These are phyloP conservation scores for Trebouxiophyceae sp. DNA, from an alignment of 163 green algal genomes.

Conservation along the genomic window DNA sequence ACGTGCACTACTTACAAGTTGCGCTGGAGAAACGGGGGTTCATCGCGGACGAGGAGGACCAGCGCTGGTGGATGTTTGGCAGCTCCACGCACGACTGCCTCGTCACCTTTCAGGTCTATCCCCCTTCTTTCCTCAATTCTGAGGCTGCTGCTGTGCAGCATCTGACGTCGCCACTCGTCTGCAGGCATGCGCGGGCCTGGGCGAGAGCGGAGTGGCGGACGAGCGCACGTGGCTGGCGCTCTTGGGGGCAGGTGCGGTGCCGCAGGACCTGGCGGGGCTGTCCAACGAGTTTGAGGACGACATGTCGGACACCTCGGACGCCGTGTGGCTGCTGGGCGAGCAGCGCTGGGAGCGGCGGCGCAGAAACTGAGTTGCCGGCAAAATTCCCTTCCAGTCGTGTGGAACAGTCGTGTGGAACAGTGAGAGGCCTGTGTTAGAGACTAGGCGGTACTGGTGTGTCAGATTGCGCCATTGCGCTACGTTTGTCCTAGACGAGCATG, in stretches of 20 bases:
- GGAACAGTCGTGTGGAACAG: no score
- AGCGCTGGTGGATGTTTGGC: slow-evolving; percentile 80
- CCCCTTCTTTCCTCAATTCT: no score
- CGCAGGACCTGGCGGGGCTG: slow-evolving; percentile 34
- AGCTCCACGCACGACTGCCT: slow-evolving; percentile 47
- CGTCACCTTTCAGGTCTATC: slow-evolving; percentile 55
- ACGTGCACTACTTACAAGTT: slow-evolving; percentile 74
- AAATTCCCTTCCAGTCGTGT: no score
- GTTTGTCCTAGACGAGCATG: no score
- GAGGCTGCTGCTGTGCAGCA: no score
- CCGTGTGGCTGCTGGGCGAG: slow-evolving; percentile 74
- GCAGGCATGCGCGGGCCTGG: slow-evolving; percentile 38
- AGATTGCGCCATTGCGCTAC: no score
- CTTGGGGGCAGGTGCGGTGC: slow-evolving; percentile 35
- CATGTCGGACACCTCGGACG: slow-evolving; percentile 28
- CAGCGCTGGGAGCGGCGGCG: slow-evolving; percentile 59
- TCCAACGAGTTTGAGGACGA: slow-evolving; percentile 35
- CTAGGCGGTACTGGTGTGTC: no score
- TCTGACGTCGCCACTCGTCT: no score
- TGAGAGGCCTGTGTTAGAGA: no score
- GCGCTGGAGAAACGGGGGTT: slow-evolving; percentile 29
- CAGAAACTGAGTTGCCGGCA: no score
- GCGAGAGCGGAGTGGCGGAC: slow-evolving; percentile 52
- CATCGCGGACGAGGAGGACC: slow-evolving; percentile 64
- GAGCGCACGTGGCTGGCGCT: slow-evolving; percentile 44